phyloP scores from a whole-genome alignment of 2,329 filamentous ascomycete genomes.

The Ceratocystis eucalypticola region DNA sequence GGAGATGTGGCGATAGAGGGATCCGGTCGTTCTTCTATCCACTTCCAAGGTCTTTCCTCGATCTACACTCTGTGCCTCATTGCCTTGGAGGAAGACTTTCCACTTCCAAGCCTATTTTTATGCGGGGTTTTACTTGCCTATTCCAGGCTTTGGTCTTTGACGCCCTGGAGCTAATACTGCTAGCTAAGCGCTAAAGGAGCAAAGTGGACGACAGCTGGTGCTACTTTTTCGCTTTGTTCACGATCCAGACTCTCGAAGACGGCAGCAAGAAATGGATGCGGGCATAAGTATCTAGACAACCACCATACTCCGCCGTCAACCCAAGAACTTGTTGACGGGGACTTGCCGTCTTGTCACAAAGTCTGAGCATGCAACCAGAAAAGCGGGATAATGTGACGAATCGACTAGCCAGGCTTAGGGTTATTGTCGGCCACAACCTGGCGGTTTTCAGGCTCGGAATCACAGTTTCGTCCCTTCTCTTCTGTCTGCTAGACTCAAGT shows the following conservation, averaged over 20 bases:
- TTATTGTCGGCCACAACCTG: background rate
- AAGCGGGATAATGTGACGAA: background rate
- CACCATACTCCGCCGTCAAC: background rate
- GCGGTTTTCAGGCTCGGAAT: too few species aligned
- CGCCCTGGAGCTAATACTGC: background rate
- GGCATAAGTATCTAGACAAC: background rate
- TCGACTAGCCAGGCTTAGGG: background rate
- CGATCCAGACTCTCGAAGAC: background rate
- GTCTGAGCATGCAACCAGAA: background rate
- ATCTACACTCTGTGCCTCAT: too few species aligned
- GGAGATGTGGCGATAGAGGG: background rate
- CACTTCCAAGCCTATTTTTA: background rate
- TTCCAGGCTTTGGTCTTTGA: background rate
- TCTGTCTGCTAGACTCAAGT: background rate
- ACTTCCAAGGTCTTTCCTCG: too few species aligned
- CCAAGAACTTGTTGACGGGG: background rate
- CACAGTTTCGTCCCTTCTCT: background rate
- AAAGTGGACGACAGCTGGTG: background rate
- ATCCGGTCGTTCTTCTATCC: background rate
- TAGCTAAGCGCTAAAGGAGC: background rate
- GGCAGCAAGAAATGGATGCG: background rate
- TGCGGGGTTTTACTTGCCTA: background rate
- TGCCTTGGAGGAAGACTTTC: too few species aligned
- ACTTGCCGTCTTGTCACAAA: background rate
- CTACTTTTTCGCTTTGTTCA: background rate